A percentile compares a stretch with the other conserved stretches of the same genome.
Conservation (phyloP, 148 eudicot species). For the Dianthus caryophyllus region DNA sequence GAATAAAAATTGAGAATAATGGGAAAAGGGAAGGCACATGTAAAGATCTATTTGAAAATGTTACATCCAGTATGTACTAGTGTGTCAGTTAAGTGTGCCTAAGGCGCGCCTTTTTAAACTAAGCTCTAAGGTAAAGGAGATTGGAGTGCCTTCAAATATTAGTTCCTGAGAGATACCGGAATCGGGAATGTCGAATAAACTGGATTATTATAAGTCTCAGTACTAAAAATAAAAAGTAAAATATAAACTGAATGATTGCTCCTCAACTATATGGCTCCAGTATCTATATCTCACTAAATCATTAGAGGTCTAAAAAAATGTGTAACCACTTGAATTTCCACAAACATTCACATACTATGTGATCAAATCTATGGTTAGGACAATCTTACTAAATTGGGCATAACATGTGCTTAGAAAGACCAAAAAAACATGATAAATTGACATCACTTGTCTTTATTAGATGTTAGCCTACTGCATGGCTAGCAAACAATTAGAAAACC, state of each 20-base stretch:
- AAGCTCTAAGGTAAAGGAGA: too few species aligned
- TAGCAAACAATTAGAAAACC: constrained; percentile 9
- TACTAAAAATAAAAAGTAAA: background rate
- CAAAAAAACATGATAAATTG: background rate
- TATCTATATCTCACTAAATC: background rate
- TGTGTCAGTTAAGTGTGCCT: too few species aligned
- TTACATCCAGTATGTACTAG: too few species aligned
- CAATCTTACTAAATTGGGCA: background rate
- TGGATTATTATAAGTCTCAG: too few species aligned
- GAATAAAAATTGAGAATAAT: too few species aligned
- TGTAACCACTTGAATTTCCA: background rate
- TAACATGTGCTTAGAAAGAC: background rate
- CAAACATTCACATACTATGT: background rate
- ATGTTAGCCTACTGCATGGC: background rate
- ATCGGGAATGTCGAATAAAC: too few species aligned
- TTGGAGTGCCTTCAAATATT: too few species aligned
- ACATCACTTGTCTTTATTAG: background rate
- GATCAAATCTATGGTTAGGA: background rate
- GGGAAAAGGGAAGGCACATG: too few species aligned
- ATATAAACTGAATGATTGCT: background rate
- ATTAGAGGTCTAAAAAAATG: background rate
- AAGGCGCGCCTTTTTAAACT: too few species aligned
- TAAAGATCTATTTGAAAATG: too few species aligned
- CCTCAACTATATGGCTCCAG: background rate
- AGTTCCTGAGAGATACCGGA: too few species aligned